Evolutionary conservation across 2,329 filamentous ascomycete species (phyloP).

Genomic region (Xylariaceae sp.): DNA sequence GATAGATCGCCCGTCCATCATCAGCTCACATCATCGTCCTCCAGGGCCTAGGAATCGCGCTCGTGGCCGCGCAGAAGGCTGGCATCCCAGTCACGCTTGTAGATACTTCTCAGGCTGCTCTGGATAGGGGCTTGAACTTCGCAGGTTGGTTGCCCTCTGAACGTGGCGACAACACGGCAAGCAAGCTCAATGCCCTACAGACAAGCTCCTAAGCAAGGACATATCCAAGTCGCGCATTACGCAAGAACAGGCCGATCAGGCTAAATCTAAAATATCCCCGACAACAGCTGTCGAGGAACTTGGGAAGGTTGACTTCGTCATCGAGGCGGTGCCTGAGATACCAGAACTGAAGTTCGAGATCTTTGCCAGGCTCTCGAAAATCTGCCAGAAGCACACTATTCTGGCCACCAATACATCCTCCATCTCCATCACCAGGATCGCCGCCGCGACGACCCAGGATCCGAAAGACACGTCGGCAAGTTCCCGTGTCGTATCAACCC

Average conservation of each 20-base stretch:
- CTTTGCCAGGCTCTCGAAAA: conserved; percentile 72
- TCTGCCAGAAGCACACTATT: conserved; percentile 78
- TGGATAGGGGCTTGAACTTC: conserved; percentile 86
- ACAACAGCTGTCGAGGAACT: conserved; percentile 71
- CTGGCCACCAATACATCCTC: conserved; percentile 98
- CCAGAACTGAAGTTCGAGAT: conserved; percentile 80
- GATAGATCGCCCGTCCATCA: conserved; percentile 12
- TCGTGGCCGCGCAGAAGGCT: conserved; percentile 83
- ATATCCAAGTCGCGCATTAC: conserved; percentile 81
- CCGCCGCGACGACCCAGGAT: conserved; percentile 72
- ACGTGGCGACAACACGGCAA: conserved; percentile 1
- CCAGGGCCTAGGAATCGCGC: conserved; percentile 88
- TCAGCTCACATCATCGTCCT: conserved; percentile 17
- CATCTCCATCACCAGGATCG: conserved; percentile 94
- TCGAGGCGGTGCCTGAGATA: conserved; percentile 94
- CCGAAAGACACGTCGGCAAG: conserved; percentile 73
- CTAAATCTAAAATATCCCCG: conserved; percentile 60
- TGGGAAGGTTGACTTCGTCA: conserved; percentile 85
- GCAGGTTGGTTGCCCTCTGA: conserved; percentile 53
- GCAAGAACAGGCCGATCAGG: conserved; percentile 68
- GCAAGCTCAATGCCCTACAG: too few species aligned
- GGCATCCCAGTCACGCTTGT: conserved; percentile 78
- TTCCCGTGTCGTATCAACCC: conserved; percentile 85
- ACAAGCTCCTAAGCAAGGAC: conserved; percentile 90
- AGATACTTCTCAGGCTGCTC: conserved; percentile 73